Evolutionary conservation across 2,329 filamentous ascomycete genomes (phyloP).

Genomic region (Calonectria hongkongensis): DNA sequence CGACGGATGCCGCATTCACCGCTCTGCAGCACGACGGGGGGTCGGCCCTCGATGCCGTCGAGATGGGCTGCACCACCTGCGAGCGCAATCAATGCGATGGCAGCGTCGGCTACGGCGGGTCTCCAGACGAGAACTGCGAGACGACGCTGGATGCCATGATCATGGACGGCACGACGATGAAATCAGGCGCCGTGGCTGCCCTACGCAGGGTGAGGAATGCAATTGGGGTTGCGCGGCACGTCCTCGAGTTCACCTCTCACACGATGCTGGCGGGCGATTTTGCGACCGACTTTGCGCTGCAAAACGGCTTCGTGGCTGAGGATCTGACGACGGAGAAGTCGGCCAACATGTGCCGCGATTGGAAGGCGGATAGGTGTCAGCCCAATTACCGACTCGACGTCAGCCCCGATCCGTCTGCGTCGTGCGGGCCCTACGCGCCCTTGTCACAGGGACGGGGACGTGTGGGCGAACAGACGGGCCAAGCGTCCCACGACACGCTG

Average conservation of each 20-base stretch:
- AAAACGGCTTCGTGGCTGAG: constrained; percentile 69
- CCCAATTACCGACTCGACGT: constrained; percentile 71
- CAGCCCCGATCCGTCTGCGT: constrained; percentile 62
- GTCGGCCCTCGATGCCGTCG: constrained; percentile 70
- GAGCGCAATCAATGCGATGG: constrained; percentile 72
- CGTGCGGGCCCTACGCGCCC: constrained; percentile 70
- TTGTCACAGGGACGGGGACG: constrained; percentile 30
- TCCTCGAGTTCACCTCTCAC: constrained; percentile 71
- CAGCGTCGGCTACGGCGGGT: constrained; percentile 73
- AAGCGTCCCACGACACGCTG: constrained; percentile 71
- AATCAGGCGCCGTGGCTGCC: constrained; percentile 71
- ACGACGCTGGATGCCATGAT: constrained; percentile 76
- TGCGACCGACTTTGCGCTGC: constrained; percentile 71
- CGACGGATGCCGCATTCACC: constrained; percentile 70
- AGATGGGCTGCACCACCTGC: constrained; percentile 71
- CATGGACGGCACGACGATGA: constrained; percentile 73
- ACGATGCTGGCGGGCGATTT: constrained; percentile 71
- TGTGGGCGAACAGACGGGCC: constrained; percentile 23
- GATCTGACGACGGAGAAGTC: constrained; percentile 66
- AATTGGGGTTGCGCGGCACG: constrained; percentile 69
- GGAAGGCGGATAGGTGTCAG: constrained; percentile 66
- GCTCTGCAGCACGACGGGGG: constrained; percentile 56
- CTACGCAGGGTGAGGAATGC: constrained; percentile 69
- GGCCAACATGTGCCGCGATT: constrained; percentile 62
- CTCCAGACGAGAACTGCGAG: constrained; percentile 73